A percentile compares a stretch with the other conserved stretches of the same genome.
phyloP scores from a whole-genome alignment of 2,329 filamentous ascomycete genomes.

The Monilinia vaccinii-corymbosi region DNA sequence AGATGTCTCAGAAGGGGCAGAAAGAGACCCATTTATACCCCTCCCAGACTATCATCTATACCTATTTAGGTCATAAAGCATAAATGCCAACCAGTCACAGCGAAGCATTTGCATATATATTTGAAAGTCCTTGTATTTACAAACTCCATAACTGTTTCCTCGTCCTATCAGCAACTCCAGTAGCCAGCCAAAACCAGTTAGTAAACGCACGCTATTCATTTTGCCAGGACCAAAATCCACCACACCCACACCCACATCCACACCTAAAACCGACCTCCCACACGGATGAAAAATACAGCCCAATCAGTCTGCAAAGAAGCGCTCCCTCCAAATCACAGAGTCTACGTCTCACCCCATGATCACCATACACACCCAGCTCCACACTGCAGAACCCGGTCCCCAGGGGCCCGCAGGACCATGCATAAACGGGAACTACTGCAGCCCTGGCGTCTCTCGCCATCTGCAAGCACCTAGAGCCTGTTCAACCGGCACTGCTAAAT shows the following conservation, averaged over 20 bases:
- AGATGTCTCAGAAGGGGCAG: constrained; percentile 3
- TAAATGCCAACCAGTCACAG: not conserved
- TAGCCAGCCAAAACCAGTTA: not conserved
- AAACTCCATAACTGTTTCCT: not conserved
- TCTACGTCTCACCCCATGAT: not conserved
- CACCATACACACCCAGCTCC: constrained; percentile 1
- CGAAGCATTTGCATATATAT: not conserved
- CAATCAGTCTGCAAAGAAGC: constrained; percentile 4
- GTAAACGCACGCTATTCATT: not conserved
- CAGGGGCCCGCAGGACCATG: constrained; percentile 2
- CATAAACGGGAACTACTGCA: constrained; percentile 12
- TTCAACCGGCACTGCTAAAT: constrained; percentile 1
- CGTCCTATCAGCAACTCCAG: not conserved
- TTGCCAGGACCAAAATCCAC: not conserved
- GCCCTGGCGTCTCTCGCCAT: constrained; percentile 12
- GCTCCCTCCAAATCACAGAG: not conserved
- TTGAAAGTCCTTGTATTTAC: not conserved
- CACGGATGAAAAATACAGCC: not conserved
- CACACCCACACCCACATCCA: not conserved
- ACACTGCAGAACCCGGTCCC: not conserved
- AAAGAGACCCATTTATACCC: not conserved
- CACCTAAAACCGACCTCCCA: not conserved
- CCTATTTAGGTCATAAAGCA: constrained; percentile 1
- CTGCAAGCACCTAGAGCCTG: not conserved
- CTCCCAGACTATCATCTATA: not conserved